Base-by-base conservation (phyloP, 176 grass and related monocot genomes). In the Aegilops sharonensis region DNA sequence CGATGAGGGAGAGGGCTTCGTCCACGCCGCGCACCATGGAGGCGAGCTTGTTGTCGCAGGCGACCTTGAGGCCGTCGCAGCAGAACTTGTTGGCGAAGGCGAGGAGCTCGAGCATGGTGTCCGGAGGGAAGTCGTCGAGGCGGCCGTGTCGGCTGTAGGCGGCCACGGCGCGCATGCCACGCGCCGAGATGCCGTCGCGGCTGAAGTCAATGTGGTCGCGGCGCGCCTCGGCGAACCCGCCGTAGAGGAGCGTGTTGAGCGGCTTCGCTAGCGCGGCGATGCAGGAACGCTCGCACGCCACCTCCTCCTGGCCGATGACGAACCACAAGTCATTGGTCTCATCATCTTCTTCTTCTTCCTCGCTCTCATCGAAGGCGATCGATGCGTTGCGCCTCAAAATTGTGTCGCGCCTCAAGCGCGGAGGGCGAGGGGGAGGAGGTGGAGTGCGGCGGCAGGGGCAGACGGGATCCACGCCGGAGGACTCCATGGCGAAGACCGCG, bases 21-120 rank as follows among this genome's bases (percentile, higher is more conserved):
- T 96, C 90, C 12, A 81, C 60, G 24, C 83, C 74, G 23, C 82
- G 79, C 14, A 99, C 90, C 86, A 96, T 90, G 66, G 88, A 48
- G 3, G 94, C 92, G 11, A 99, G 90, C 82, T 62, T 87, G 84
- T 86, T 79, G 89, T 96, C 97, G 89, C 94, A 98, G 35, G 84
- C 85, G 9, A 87, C 47, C 89, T 96, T 99, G 12, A 99, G 79
- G 62, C 84, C 94, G 11, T 99, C 92, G 40, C 94, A 99, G 83
- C 97, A 99, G 84, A 95, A 98, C 82, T 91, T 95, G 86, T 98
- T 95, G 64, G 96, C 81, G 73, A 98, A 98, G 2, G 75, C 78
- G 78, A 98, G 86, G 79, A 98, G 84, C 90, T 95, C 93, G 24
- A 94, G 79, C 50, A 95, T 70, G 65, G 86, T 85, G 77, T 96